Conservation (phyloP, 768 basidiomycete species). For the Trametes cingulata region DNA sequence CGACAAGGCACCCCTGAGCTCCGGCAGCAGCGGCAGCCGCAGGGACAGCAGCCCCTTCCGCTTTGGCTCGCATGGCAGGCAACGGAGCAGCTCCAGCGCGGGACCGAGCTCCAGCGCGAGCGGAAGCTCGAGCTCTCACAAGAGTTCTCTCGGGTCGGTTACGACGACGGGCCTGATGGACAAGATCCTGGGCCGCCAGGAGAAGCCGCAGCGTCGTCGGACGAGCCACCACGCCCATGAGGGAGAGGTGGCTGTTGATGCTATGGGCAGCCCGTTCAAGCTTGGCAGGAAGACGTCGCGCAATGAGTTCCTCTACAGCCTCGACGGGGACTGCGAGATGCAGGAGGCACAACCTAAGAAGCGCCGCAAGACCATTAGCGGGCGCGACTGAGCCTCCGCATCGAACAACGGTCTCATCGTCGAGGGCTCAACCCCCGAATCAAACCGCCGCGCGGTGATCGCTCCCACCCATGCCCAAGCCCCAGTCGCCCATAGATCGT, state of each 20-base stretch:
- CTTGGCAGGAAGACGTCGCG: constrained; percentile 17
- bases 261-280: constrained; percentile 29
- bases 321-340: constrained; percentile 28
- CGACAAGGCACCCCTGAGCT: neutral
- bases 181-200: constrained; percentile 15
- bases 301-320: constrained; percentile 21
- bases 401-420: neutral
- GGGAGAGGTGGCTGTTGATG: constrained; percentile 25
- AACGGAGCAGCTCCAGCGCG: neutral
- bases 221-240: constrained; percentile 16
- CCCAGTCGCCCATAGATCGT: neutral
- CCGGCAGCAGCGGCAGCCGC: neutral
- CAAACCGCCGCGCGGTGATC: neutral
- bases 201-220: constrained; percentile 5
- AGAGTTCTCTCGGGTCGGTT: constrained; percentile 29
- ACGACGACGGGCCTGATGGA: constrained; percentile 26
- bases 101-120: constrained; percentile 12
- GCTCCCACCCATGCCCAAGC: neutral
- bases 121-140: constrained; percentile 17
- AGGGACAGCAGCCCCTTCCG: neutral
- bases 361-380: constrained; percentile 44
- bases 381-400: constrained; percentile 21
- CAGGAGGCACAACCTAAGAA: constrained; percentile 49
- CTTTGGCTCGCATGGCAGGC: neutral
- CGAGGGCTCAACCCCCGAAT: neutral